Evolutionary conservation across 2,329 filamentous ascomycete genomes (phyloP), one percentile per base, ranked within the genome.

Genomic region (Xylariaceae sp.): DNA sequence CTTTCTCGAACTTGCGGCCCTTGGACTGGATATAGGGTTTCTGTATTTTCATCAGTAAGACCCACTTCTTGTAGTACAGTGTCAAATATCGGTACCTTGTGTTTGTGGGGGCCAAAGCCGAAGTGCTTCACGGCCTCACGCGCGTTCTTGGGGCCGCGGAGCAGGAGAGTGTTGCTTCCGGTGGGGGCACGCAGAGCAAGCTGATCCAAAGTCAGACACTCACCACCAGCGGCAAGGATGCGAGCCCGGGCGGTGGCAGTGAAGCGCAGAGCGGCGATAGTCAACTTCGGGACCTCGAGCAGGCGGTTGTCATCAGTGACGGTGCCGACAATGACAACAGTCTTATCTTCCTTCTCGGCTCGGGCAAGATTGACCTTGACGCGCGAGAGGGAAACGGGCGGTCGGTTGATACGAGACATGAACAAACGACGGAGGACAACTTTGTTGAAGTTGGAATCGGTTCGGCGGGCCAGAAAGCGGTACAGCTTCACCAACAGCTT

Each of bases 61-160:
- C 54, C 5, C 1, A 7, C 0, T 3, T 2, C 0, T 26, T 36
- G 4, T 9, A 6, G n/a, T n/a, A n/a, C n/a, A 26, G 3, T 4
- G 4, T 6, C n/a, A 48, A 24, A 16, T 1, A 29, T 6, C 2
- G 3, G 66, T 77, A 91, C 90, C 89, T 97, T 99, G 88, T 96
- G 83, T 79, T 87, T 92, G 87, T 99, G 94, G 66, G 94, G 94
- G 67, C 94, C 95, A 71, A 99, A 89, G 75, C 95, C 94, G 76
- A 99, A 99, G 84, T 99, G 95, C 89, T 96, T 97, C 78, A 97
- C 83, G 62, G 94, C 91, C 87, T 99, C 94, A 75, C 94, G 88
- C 70, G 91, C 78, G 81, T 97, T 97, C 91, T 97, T 99, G 78
- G 94, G 92, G 64, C 94, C 94, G 77, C 94, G 91, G 76, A 99